Percentiles rank a stretch among this genome's conserved stretches.
Evolutionary conservation across 108 stramenopile species (phyloP).

Genomic region (Stephanodiscus triporus): DNA sequence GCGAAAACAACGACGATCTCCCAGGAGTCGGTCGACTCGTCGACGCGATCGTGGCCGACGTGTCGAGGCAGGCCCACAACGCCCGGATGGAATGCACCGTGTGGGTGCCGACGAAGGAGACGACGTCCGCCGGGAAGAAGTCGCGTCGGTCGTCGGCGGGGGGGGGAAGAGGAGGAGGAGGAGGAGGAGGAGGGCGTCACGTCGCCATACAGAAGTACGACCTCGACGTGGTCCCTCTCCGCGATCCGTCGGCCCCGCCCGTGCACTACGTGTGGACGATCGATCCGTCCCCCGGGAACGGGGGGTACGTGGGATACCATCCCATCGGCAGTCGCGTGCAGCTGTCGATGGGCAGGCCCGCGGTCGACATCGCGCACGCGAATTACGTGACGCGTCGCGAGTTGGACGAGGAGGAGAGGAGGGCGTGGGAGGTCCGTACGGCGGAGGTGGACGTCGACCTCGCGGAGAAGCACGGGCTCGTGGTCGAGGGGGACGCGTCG

Average conservation of each 20-base stretch:
- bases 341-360: constrained; percentile 77
- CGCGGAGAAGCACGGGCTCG: constrained; percentile 60
- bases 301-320: constrained; percentile 55
- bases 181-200: too few relatives aligned
- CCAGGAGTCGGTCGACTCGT: constrained; percentile 10
- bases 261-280: constrained; percentile 72
- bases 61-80: constrained; percentile 60
- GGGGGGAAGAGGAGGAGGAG: too few relatives aligned
- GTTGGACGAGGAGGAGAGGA: constrained; percentile 58
- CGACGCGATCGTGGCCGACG: constrained; percentile 75
- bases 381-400: constrained; percentile 52
- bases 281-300: constrained; percentile 39
- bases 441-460: constrained; percentile 80
- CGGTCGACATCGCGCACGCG: constrained; percentile 16
- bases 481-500: too few relatives aligned
- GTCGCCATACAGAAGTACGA: constrained; percentile 74
- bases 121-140: neutral
- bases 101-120: constrained; percentile 48
- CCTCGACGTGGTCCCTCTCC: constrained; percentile 79
- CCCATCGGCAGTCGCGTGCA: constrained; percentile 78
- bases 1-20: too few relatives aligned
- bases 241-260: constrained; percentile 76
- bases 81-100: constrained; percentile 84
- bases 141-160: neutral
- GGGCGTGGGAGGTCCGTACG: constrained; percentile 57